Evolutionary conservation across 805 yeast genomes (phyloP), one percentile per base, ranked within the genome.

Genomic region (Millerago galiae): DNA sequence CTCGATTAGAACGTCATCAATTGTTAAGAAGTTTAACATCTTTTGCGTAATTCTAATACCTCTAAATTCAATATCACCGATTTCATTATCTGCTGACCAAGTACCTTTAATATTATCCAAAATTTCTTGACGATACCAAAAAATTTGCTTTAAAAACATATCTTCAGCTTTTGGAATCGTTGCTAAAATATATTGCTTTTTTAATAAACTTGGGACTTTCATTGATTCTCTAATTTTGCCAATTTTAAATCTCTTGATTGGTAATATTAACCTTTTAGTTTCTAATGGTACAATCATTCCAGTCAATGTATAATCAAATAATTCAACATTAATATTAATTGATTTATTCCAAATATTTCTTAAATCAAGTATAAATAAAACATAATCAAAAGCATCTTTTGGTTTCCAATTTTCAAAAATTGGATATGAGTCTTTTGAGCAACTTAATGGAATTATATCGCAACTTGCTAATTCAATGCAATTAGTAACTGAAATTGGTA

Each of bases 111-210:
- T 52, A 13, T 67, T 65, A 36, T 72, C 67, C 40, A 91, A 63
- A 1, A 93, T 58, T 46, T 72, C 71, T 43, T 83, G 79, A 44
- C 95, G 65, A 48, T 83, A 75, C 99, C 99, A 91, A 60, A 89
- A 93, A 2, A 75, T 65, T 47, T 79, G 81, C 43, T 78, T 69
- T 62, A 78, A 74, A 41, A 68, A 73, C 35, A 52, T 52, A 29
- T 74, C 81, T 46, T 84, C 87, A 9, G 75, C 79, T 37, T 69
- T 74, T 0, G 76, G 67, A 6, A 75, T 65, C 46, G 65, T 74
- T 46, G 62, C 69, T 39, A 51, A 61, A 32, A 86, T 70, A 56
- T 78, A 84, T 62, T 89, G 96, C 47, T 77, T 78, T 29, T 78
- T 72, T 17, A 83, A 61, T 29, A 87, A 62, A 28, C 84, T 80